Conservation (phyloP, 306 rosid genomes). For the Cercis canadensis region DNA sequence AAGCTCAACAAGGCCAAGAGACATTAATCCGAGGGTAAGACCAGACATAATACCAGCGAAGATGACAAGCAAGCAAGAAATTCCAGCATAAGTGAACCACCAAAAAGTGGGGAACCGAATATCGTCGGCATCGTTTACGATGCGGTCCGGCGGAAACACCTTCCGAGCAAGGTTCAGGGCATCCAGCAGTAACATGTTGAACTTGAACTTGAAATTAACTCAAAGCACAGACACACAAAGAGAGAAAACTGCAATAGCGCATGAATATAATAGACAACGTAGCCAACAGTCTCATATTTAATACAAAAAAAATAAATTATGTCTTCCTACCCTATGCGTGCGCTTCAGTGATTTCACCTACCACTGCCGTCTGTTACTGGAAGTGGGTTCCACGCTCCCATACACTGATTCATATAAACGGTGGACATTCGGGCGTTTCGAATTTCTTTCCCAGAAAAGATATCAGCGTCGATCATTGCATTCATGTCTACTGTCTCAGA, state of each 20-base stretch:
- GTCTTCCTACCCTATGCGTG: neutral
- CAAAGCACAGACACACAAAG: neutral
- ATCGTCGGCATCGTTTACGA: constrained; percentile 61
- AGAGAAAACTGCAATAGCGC: neutral
- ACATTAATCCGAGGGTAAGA: constrained; percentile 85
- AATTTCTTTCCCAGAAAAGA: neutral
- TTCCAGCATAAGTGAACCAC: constrained; percentile 80
- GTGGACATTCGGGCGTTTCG: neutral
- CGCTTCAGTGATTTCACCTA: neutral
- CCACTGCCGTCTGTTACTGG: neutral
- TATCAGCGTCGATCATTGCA: too few species aligned
- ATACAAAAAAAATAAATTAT: neutral
- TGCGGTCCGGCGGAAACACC: constrained; percentile 24
- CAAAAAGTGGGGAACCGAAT: constrained; percentile 58
- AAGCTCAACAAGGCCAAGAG: constrained; percentile 76
- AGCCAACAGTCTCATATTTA: too few species aligned
- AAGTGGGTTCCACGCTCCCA: constrained; percentile 5
- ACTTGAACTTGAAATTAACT: neutral
- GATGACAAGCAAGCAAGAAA: constrained; percentile 55
- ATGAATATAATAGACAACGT: neutral
- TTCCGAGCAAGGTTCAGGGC: constrained; percentile 21
- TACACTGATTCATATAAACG: neutral
- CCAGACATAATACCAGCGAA: constrained; percentile 98
- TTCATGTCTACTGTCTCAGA: too few species aligned
- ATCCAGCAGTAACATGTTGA: constrained; percentile 30